phyloP scores from a whole-genome alignment of 2,329 filamentous ascomycete species.

The Incumbomyces lentus region DNA sequence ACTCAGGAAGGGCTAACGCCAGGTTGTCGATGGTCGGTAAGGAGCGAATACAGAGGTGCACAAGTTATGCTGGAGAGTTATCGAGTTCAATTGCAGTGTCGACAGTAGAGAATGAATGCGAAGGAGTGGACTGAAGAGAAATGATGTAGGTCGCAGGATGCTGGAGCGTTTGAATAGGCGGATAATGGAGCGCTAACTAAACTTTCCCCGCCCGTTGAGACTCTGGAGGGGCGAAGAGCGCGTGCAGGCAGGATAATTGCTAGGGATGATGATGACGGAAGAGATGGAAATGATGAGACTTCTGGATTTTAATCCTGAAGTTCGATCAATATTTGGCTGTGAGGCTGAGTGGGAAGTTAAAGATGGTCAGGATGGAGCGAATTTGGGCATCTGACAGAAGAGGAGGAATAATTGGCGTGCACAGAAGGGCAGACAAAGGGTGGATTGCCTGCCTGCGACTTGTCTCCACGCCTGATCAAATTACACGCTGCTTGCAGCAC shows the following conservation, averaged over 20 bases:
- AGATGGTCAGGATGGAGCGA: background rate
- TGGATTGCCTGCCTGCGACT: background rate
- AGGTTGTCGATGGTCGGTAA: conserved; percentile 5
- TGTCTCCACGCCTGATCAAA: too few relatives aligned
- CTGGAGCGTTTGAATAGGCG: conserved; percentile 2
- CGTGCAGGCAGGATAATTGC: conserved; percentile 1
- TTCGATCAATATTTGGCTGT: background rate
- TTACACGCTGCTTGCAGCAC: too few relatives aligned
- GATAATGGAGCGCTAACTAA: conserved; percentile 15
- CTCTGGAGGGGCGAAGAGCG: background rate
- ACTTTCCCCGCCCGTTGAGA: conserved; percentile 18
- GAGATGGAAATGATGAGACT: background rate
- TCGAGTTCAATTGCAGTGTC: background rate
- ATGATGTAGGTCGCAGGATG: conserved; percentile 7
- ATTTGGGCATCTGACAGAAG: background rate
- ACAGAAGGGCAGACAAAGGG: background rate
- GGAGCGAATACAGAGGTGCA: background rate
- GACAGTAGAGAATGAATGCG: conserved; percentile 9
- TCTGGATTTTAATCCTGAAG: background rate
- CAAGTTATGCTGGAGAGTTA: background rate
- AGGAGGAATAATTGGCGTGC: background rate
- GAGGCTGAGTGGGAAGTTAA: background rate
- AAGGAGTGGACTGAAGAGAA: conserved; percentile 8
- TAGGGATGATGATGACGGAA: background rate
- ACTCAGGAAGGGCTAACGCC: conserved; percentile 6